phyloP scores from a whole-genome alignment of 805 yeast genomes.

The Wickerhamomyces tratensis region DNA sequence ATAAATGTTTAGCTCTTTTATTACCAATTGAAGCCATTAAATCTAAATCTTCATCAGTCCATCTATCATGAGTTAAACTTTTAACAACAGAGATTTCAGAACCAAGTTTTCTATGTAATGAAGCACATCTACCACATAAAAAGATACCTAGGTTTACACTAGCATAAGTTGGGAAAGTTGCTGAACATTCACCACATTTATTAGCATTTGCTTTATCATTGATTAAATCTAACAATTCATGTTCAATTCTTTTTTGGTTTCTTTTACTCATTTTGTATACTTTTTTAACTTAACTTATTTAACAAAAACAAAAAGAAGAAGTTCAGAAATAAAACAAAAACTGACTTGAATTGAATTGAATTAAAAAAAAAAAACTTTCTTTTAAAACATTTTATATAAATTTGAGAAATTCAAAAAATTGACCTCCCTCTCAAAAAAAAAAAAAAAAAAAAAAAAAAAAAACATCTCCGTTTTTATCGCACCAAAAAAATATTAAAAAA shows the following conservation, averaged over 20 bases:
- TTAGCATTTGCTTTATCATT: slow-evolving; percentile 51
- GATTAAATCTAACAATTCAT: slow-evolving; percentile 47
- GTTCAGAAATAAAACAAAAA: no score
- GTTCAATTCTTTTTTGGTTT: slow-evolving; percentile 34
- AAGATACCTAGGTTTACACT: slow-evolving; percentile 48
- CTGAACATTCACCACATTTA: slow-evolving; percentile 73
- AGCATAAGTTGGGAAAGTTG: slow-evolving; percentile 47
- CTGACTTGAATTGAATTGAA: no score
- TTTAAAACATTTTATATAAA: no score
- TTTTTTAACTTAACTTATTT: no score
- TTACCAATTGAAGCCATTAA: slow-evolving; percentile 41
- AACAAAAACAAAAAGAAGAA: no score
- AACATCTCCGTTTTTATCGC: no score
- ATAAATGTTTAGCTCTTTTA: slow-evolving; percentile 42
- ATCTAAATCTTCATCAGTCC: slow-evolving; percentile 52
- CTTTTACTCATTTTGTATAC: slow-evolving; percentile 22
- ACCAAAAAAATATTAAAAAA: no score
- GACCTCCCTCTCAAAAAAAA: no score
- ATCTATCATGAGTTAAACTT: slow-evolving; percentile 62
- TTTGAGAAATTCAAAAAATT: no score
- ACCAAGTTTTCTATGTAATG: slow-evolving; percentile 62
- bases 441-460: no score
- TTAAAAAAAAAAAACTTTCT: no score
- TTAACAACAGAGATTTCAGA: slow-evolving; percentile 54
- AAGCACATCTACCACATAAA: slow-evolving; percentile 80